Conservation (phyloP, 2,329 filamentous ascomycete genomes). For the Trichoderma hamatum region DNA sequence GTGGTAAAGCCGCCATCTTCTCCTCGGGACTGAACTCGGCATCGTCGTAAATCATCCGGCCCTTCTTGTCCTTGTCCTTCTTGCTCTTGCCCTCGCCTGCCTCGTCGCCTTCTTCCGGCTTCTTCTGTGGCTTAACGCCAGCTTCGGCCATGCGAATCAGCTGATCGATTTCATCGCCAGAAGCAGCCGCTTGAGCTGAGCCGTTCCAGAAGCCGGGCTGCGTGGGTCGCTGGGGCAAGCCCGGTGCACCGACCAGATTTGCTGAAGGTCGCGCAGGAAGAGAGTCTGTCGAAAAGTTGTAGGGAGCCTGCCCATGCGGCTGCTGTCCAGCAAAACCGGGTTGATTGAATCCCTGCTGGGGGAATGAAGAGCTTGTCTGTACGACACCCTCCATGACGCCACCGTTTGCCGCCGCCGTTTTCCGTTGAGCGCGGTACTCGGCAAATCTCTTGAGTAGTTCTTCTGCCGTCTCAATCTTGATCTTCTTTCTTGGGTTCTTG, state of each 20-base stretch:
- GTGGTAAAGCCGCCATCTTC: conserved; percentile 77
- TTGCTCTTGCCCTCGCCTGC: conserved; percentile 65
- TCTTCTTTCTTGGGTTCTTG: conserved; percentile 68
- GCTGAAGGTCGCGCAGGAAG: conserved; percentile 52
- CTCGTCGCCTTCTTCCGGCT: conserved; percentile 45
- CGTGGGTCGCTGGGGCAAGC: conserved; percentile 50
- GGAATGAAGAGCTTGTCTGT: conserved; percentile 26
- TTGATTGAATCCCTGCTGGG: conserved; percentile 29
- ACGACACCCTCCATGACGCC: conserved; percentile 46
- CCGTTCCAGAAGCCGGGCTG: conserved; percentile 40
- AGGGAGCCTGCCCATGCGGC: conserved; percentile 33
- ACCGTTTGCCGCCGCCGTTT: conserved; percentile 57
- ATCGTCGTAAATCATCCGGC: conserved; percentile 79
- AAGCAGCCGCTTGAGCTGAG: conserved; percentile 32
- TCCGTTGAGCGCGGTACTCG: conserved; percentile 71
- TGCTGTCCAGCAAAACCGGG: conserved; percentile 31
- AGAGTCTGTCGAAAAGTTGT: conserved; percentile 45
- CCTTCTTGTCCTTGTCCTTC: conserved; percentile 69
- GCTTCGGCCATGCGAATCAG: conserved; percentile 67
- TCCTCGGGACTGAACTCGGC: conserved; percentile 83
- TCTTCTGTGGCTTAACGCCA: conserved; percentile 54
- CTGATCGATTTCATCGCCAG: conserved; percentile 65
- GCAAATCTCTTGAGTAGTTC: conserved; percentile 81
- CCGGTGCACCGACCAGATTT: conserved; percentile 43
- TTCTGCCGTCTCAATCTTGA: conserved; percentile 72